Evolutionary conservation across 208 protist species (phyloP).

Genomic region (Leishmania tarentolae): DNA sequence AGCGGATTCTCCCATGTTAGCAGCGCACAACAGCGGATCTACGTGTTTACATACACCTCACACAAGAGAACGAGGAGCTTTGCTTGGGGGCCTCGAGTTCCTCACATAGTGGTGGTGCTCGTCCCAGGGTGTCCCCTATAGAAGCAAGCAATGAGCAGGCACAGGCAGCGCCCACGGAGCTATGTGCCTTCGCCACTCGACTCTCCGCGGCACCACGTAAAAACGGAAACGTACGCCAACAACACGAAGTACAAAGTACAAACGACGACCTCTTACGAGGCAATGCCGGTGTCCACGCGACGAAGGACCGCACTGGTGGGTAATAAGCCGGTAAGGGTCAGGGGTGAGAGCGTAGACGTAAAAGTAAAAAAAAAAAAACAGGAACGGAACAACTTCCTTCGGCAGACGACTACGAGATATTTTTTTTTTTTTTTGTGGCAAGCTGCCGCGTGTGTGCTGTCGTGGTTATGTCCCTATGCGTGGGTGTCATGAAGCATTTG

Average conservation of each 20-base stretch:
- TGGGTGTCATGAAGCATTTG: background rate
- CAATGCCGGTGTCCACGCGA: background rate
- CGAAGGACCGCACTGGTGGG: background rate
- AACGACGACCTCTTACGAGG: background rate
- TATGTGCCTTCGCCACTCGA: background rate
- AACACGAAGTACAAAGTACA: background rate
- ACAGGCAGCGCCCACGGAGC: background rate
- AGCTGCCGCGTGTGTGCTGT: background rate
- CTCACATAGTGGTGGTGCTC: background rate
- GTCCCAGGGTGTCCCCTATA: background rate
- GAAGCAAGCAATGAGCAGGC: background rate
- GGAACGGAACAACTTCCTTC: background rate
- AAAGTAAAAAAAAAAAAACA: background rate
- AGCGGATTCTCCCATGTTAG: background rate
- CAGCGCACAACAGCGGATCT: background rate
- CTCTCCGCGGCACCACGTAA: too few relatives aligned
- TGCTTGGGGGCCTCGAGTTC: too few relatives aligned
- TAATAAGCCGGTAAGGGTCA: background rate
- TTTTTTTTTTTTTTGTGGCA: too few relatives aligned
- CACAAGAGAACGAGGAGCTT: background rate
- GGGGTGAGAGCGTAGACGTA: background rate
- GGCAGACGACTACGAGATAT: background rate
- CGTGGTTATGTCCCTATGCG: background rate
- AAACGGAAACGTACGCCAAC: background rate
- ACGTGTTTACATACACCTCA: background rate